Evolutionary conservation across 371 early-diverging fungal species (phyloP).

Genomic region (Umbelopsis sp.): DNA sequence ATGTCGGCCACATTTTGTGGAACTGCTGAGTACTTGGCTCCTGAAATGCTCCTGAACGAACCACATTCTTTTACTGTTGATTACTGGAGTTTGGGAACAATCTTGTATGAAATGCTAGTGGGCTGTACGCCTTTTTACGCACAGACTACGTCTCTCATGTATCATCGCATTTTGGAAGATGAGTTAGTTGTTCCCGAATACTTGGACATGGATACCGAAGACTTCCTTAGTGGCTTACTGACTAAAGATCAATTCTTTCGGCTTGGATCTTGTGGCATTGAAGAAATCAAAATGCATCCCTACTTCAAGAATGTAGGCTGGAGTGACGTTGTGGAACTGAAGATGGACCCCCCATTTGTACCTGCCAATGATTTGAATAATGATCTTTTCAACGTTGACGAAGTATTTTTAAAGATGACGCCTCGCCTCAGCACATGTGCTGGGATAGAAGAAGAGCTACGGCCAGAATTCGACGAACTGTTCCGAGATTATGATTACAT

Average conservation of each 20-base stretch:
- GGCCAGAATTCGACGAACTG: conserved; percentile 6
- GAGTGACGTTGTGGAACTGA: conserved; percentile 59
- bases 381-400: conserved; percentile 69
- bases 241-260: conserved; percentile 45
- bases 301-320: conserved; percentile 73
- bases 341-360: conserved; percentile 58
- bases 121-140: conserved; percentile 87
- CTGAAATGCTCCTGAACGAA: conserved; percentile 85
- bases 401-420: conserved; percentile 59
- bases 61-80: conserved; percentile 91
- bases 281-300: conserved; percentile 66
- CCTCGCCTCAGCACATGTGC: conserved; percentile 44
- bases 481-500: conserved; percentile 2
- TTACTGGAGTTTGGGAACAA: conserved; percentile 97
- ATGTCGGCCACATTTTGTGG: conserved; percentile 93
- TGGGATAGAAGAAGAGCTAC: conserved; percentile 21
- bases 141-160: conserved; percentile 80
- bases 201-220: conserved; percentile 57
- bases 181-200: conserved; percentile 69
- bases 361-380: conserved; percentile 50
- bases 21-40: conserved; percentile 91
- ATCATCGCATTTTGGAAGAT: conserved; percentile 77
- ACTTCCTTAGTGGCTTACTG: conserved; percentile 49
- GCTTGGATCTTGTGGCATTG: conserved; percentile 59
- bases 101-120: conserved; percentile 84